Evolutionary conservation across 495 filamentous ascomycete species (phyloP).

Genomic region (Rusavskia elegans): DNA sequence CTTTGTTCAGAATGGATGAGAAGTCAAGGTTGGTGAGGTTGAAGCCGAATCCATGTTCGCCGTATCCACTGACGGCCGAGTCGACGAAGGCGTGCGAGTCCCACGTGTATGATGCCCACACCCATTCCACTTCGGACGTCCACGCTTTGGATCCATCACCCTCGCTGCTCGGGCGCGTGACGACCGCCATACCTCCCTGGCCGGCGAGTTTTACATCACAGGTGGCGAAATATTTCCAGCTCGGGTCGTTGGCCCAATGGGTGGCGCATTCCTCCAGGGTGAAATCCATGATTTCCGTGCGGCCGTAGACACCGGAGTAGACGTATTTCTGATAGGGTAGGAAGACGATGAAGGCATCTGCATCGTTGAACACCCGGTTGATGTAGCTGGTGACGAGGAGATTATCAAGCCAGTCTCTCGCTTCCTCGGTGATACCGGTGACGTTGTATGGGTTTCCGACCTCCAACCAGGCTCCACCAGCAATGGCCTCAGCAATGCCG

Average conservation of each 20-base stretch:
- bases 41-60: neutral
- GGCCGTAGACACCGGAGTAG: neutral
- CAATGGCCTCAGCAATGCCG: neutral
- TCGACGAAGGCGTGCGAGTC: neutral
- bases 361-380: neutral
- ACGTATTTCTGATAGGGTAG: neutral
- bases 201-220: neutral
- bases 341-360: neutral
- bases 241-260: neutral
- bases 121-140: neutral
- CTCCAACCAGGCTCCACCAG: neutral
- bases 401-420: neutral
- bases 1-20: neutral
- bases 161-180: neutral
- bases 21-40: neutral
- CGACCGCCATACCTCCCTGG: neutral
- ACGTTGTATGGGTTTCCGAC: neutral
- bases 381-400: neutral
- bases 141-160: neutral
- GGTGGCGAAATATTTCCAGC: neutral
- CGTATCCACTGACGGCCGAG: neutral
- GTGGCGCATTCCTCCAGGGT: neutral
- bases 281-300: neutral
- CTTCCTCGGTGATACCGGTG: neutral
- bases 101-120: neutral